A percentile compares a stretch with the other conserved stretches of the same genome.
Evolutionary conservation across 164 flowering plant genomes (phyloP).

Genomic region (Dillenia turbinata): DNA sequence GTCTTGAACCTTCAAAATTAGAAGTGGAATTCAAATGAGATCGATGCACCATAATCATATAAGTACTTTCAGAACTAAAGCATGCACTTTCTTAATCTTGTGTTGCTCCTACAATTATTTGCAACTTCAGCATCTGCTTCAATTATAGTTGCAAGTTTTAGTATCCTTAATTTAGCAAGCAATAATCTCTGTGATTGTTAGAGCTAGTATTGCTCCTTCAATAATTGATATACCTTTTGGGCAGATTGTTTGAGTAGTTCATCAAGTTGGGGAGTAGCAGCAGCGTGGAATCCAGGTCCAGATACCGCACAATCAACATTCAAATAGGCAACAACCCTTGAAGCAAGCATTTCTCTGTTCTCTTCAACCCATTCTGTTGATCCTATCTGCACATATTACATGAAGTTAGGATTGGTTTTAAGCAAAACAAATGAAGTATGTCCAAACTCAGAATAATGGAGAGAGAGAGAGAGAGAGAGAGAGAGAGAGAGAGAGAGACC

Average conservation of each 20-base stretch:
- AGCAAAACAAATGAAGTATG: background rate
- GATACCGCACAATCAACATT: constrained; percentile 62
- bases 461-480: constrained; percentile 7
- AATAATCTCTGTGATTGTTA: too few relatives aligned
- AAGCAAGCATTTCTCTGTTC: constrained; percentile 59
- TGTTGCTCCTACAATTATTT: background rate
- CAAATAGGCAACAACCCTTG: constrained; percentile 67
- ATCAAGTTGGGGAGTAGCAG: constrained; percentile 84
- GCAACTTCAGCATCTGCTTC: background rate
- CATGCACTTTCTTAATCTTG: background rate
- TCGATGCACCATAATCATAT: too few relatives aligned
- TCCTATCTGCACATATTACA: constrained; percentile 39
- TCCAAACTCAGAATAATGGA: background rate
- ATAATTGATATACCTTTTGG: constrained; percentile 40
- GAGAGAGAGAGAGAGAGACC: constrained; percentile 40
- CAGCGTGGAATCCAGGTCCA: constrained; percentile 57
- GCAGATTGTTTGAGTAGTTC: constrained; percentile 53
- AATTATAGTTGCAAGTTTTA: background rate
- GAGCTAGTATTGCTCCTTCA: background rate
- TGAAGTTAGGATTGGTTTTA: background rate
- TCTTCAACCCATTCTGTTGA: constrained; percentile 91
- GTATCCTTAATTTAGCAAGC: too few relatives aligned
- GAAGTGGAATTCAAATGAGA: too few relatives aligned
- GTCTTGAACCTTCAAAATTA: constrained; percentile 56
- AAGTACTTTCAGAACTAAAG: background rate